Conservation (phyloP, 306 rosid species). For the Gynostemma pentaphyllum region DNA sequence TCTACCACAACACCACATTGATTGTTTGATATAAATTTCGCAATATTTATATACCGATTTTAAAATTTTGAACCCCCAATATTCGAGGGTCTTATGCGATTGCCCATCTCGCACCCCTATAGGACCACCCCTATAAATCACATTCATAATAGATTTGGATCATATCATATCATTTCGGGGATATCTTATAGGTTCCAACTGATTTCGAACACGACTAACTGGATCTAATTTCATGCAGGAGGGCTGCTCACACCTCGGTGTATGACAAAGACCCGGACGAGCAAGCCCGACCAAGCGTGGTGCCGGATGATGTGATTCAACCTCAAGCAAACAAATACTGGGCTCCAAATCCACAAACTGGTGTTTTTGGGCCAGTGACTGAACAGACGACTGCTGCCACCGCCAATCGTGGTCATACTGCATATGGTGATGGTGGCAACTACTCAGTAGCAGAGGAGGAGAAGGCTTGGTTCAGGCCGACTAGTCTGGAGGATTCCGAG, state of each 20-base stretch:
- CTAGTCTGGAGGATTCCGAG: conserved; percentile 85
- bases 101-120: too few species aligned
- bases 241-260: conserved; percentile 42
- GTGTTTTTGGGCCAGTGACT: conserved; percentile 69
- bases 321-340: conserved; percentile 53
- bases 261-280: conserved; percentile 91
- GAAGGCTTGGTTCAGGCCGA: conserved; percentile 91
- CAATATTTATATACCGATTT: too few species aligned
- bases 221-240: conserved; percentile 30
- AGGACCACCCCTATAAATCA: too few species aligned
- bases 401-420: conserved; percentile 10
- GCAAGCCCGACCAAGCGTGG: conserved; percentile 24
- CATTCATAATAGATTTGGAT: too few species aligned
- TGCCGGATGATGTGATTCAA: conserved; percentile 59
- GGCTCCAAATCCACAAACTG: conserved; percentile 88
- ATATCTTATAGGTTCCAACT: too few species aligned
- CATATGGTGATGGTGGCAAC: conserved; percentile 12
- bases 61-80: too few species aligned
- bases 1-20: too few species aligned
- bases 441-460: conserved; percentile 48
- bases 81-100: too few species aligned
- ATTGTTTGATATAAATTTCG: too few species aligned
- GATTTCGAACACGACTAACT: too few species aligned
- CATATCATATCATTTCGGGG: too few species aligned
- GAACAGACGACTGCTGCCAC: conserved; percentile 2